Conservation (phyloP, 2,329 filamentous ascomycete genomes). For the Hortaea sp. region DNA sequence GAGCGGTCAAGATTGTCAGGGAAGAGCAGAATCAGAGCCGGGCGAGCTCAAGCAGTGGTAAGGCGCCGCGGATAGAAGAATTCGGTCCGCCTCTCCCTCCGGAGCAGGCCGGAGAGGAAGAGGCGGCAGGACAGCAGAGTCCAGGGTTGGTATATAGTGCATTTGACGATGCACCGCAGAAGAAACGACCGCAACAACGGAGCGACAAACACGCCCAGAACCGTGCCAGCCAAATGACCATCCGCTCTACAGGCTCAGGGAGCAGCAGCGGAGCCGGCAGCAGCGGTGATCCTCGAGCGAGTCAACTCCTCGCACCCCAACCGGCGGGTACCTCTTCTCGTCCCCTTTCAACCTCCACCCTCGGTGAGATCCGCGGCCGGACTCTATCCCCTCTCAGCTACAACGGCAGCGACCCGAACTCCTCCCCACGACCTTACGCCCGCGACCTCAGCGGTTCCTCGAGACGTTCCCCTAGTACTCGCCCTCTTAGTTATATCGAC, state of each 20-base stretch:
- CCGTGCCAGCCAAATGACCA: constrained; percentile 21
- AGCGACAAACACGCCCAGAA: constrained; percentile 10
- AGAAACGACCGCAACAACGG: constrained; percentile 9
- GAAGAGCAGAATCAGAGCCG: constrained; percentile 5
- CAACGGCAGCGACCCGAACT: constrained; percentile 26
- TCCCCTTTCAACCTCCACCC: constrained; percentile 68
- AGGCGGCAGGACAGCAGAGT: constrained; percentile 23
- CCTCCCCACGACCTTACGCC: constrained; percentile 29
- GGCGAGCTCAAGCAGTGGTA: constrained; percentile 5
- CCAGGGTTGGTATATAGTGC: constrained; percentile 42
- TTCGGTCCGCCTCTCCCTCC: constrained; percentile 10
- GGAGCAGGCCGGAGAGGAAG: not conserved
- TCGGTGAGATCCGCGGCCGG: constrained; percentile 58
- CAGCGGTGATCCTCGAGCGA: constrained; percentile 11
- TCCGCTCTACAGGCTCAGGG: constrained; percentile 20
- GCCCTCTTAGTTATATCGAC: constrained; percentile 52
- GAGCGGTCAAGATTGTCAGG: constrained; percentile 4
- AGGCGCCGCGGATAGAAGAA: constrained; percentile 16
- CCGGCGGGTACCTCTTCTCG: constrained; percentile 39
- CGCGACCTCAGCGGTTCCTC: constrained; percentile 40
- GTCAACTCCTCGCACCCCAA: constrained; percentile 17
- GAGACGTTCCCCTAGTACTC: constrained; percentile 46
- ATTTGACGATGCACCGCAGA: constrained; percentile 28
- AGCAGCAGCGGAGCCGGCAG: constrained; percentile 11
- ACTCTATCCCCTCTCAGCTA: constrained; percentile 44